Evolutionary conservation across 345 rosid species (phyloP), one percentile per base, ranked within the genome.

Genomic region (Eucalyptus leucophloia): DNA sequence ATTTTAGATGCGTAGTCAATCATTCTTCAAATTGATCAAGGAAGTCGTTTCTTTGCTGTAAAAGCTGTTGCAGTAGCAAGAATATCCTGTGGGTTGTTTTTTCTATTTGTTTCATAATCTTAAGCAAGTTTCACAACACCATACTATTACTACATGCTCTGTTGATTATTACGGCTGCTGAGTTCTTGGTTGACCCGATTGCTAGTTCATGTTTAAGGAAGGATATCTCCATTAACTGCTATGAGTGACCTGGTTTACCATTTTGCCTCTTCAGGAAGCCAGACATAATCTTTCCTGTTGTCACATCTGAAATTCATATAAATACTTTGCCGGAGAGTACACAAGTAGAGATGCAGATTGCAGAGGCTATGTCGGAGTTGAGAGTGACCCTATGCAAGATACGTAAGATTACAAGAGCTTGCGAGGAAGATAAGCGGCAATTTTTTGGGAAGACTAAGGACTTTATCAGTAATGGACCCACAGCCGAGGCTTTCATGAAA

Each of bases 231-330:
- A 49, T 80, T 49, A 88, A 19, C 51, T 26, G 24, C 54, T 11
- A 32, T 3, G 32, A 8, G 45, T 72, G 45, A 72, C 82, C 82
- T 72, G 82, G 82, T 72, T 72, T 72, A 37, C 45, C 45, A 34
- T 34, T 72, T 72, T 72, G 45, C 45, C 82, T 80, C 30, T 90
- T 60, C 89, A 94, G 95, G 94, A 86, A 86, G 51, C 93, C 95
- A 3, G 91, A 89, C 19, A 90, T 95, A n/a, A 90, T 92, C 88
- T 95, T 95, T 87, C 95, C 93, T 5, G 93, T 91, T 40, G 85
- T 17, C 1, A 5, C 40, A 12, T 65, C 87, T 4, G 89, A 82
- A 5, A 67, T 62, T 45, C 91, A 81, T 47, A 47, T 10, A 42
- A 58, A 23, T 28, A 12, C 58, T 23, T 53, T 90, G 69, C 56